Percentiles rank a stretch among this genome's conserved stretches.
Evolutionary conservation across 208 protist species (phyloP).

Genomic region (Balamuthia mandrillaris): DNA sequence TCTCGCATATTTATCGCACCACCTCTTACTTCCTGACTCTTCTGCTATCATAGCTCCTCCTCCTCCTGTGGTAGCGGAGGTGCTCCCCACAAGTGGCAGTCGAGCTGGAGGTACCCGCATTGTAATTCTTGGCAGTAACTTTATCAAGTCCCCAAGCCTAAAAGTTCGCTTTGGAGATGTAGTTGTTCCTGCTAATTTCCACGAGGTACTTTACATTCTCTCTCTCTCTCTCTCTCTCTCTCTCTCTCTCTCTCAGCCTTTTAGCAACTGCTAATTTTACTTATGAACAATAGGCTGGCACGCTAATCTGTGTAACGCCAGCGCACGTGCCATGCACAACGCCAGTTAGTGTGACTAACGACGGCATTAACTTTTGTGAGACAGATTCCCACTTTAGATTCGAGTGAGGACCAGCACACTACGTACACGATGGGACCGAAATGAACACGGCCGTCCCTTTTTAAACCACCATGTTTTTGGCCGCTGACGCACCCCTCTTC

Average conservation of each 20-base stretch:
- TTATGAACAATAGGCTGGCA: too few species aligned
- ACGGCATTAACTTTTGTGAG: constrained; percentile 49
- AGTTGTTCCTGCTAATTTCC: constrained; percentile 26
- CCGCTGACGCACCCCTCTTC: too few species aligned
- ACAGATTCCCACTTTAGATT: constrained; percentile 35
- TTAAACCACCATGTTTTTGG: too few species aligned
- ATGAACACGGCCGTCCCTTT: too few species aligned
- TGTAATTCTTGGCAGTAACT: constrained; percentile 62
- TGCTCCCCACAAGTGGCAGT: constrained; percentile 43
- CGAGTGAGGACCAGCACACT: too few species aligned
- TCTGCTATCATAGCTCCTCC: constrained; percentile 32
- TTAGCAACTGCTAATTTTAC: too few species aligned
- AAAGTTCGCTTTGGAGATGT: constrained; percentile 44
- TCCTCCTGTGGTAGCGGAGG: constrained; percentile 52
- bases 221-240: too few species aligned
- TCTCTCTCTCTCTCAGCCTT: too few species aligned
- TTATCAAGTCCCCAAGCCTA: constrained; percentile 50
- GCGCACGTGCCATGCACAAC: background rate
- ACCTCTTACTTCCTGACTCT: background rate
- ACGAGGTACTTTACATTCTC: too few species aligned
- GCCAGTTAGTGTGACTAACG: constrained; percentile 45
- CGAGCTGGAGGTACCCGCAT: constrained; percentile 41
- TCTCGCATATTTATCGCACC: background rate
- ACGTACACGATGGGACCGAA: too few species aligned
- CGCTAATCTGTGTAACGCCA: constrained; percentile 45